Evolutionary conservation across 2,329 filamentous ascomycete genomes (phyloP), one percentile per base, ranked within the genome.

Genomic region (Penicillium sp.): DNA sequence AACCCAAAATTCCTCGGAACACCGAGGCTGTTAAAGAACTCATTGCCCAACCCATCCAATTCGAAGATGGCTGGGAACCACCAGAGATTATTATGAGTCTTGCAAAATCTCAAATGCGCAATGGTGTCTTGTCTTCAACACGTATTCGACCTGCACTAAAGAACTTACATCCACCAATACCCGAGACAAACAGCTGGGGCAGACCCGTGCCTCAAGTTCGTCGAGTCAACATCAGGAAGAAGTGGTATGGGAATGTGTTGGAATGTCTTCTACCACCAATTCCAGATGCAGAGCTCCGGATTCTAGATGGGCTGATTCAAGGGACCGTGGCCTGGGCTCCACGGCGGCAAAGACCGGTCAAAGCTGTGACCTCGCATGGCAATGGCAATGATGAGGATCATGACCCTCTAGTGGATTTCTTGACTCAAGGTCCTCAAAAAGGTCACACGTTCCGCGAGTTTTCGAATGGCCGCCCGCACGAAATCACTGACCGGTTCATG

Each of bases 401-500:
- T 6, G 46, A 62, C 1, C 60, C 69, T 4, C 59, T 72, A 33
- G 55, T 73, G 43, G 67, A 70, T 19, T 71, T 78, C 45, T 59
- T 80, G 57, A 68, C 71, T 6, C 61, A 70, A 3, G 77, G 78
- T 1, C 77, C 78, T 6, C 65, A 73, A 49, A 77, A 77, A 59
- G 72, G 70, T 3, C 59, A 60, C 5, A 78, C 77, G 0, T 78
- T 80, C 49, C 63, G 62, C 5, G 53, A 64, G 26, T 79, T 72
- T 59, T 61, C 56, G 7, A 64, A 67, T 54, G 78, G 77, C 7
- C 74, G 78, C 37, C 78, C 78, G 14, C 79, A 80, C 60, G 64
- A 63, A 3, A 74, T 81, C 43, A 79, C 76, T 6, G 59, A 69
- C 19, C 72, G 78, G 13, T 72, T 79, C 51, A 77, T 81, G 72